A percentile compares a stretch with the other conserved stretches of the same genome.
Evolutionary conservation across 2,329 filamentous ascomycete genomes (phyloP).

Genomic region (Eutypella sp.): DNA sequence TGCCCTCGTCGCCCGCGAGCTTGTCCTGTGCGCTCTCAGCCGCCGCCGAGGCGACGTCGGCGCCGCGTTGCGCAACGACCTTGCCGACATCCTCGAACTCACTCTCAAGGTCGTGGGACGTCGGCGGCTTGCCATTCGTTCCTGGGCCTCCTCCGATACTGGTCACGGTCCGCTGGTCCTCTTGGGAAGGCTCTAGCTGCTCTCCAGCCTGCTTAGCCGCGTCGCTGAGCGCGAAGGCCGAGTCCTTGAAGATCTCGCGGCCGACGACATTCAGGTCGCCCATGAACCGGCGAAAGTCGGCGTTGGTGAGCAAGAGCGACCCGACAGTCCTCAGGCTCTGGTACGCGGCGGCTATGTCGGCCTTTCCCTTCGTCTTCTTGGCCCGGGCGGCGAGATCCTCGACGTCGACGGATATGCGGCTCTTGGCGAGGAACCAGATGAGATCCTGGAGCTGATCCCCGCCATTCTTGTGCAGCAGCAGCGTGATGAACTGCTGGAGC

Average conservation of each 20-base stretch:
- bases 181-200: slow-evolving; percentile 62
- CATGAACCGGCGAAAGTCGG: slow-evolving; percentile 83
- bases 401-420: slow-evolving; percentile 64
- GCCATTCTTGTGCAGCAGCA: slow-evolving; percentile 76
- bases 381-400: slow-evolving; percentile 58
- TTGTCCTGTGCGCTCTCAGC: slow-evolving; percentile 70
- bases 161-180: slow-evolving; percentile 52
- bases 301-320: slow-evolving; percentile 80
- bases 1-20: slow-evolving; percentile 64
- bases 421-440: slow-evolving; percentile 75
- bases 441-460: slow-evolving; percentile 87
- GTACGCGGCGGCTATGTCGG: slow-evolving; percentile 70
- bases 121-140: slow-evolving; percentile 34
- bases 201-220: slow-evolving; percentile 71
- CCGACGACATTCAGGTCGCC: slow-evolving; percentile 74
- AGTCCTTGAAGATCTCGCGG: slow-evolving; percentile 81
- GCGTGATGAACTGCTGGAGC: slow-evolving; percentile 74
- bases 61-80: slow-evolving; percentile 41
- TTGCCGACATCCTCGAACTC: slow-evolving; percentile 52
- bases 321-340: slow-evolving; percentile 78
- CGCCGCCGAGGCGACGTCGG: slow-evolving; percentile 36
- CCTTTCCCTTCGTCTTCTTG: slow-evolving; percentile 58
- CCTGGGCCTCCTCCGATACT: slow-evolving; percentile 22
- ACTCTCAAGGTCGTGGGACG: slow-evolving; percentile 59
- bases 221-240: slow-evolving; percentile 71